phyloP scores from a whole-genome alignment of 768 basidiomycete genomes.

The Galerina sulciceps region DNA sequence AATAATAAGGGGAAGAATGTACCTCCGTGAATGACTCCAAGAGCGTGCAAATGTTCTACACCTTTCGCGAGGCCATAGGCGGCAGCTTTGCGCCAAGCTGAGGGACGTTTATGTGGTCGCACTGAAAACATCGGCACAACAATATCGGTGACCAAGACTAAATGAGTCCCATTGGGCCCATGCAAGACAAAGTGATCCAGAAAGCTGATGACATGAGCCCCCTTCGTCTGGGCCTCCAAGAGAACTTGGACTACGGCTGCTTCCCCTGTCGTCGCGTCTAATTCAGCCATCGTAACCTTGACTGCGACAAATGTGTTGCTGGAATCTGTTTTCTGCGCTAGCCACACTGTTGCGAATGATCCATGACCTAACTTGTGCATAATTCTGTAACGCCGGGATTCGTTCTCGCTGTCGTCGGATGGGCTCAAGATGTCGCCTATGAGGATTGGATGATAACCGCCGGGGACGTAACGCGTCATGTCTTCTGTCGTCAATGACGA shows the following conservation, averaged over 20 bases:
- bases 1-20: not conserved
- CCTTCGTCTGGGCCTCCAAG: no score
- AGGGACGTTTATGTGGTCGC: not conserved
- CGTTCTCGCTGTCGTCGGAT: not conserved
- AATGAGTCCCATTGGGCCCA: not conserved
- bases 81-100: not conserved
- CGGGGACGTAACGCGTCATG: slow-evolving; percentile 7
- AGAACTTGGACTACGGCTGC: not conserved
- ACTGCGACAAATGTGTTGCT: slow-evolving; percentile 8
- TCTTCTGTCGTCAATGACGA: no score
- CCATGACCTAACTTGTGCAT: slow-evolving; percentile 17
- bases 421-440: slow-evolving; percentile 5
- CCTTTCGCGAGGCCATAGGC: not conserved
- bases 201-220: not conserved
- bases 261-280: no score
- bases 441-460: slow-evolving; percentile 13
- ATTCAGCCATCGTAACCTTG: slow-evolving; percentile 5
- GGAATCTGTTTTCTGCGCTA: slow-evolving; percentile 11
- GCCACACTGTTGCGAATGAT: slow-evolving; percentile 15
- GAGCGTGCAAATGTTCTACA: no score
- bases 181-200: not conserved
- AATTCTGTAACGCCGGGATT: slow-evolving; percentile 6
- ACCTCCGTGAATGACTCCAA: not conserved
- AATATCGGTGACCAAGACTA: not conserved
- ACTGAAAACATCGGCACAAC: not conserved